phyloP scores from a whole-genome alignment of 2,329 filamentous ascomycete genomes.

The Fusarium nygamai region DNA sequence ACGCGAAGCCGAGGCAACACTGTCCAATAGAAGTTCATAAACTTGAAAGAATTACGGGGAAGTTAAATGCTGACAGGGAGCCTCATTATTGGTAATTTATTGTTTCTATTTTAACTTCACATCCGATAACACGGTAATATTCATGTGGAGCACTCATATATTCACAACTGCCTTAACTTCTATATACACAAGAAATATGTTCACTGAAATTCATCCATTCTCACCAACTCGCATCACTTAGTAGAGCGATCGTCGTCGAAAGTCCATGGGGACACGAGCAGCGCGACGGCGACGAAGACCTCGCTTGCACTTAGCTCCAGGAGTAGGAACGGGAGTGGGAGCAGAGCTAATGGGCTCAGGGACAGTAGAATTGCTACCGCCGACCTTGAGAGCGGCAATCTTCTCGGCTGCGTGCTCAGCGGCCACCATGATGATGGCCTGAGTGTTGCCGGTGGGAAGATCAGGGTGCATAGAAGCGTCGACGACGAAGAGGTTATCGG shows the following conservation, averaged over 20 bases:
- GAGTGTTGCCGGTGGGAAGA: slow-evolving; percentile 42
- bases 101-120: background rate
- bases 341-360: slow-evolving; percentile 3
- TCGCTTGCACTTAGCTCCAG: slow-evolving; percentile 16
- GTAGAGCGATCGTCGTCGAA: slow-evolving; percentile 24
- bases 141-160: slow-evolving; percentile 1
- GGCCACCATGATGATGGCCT: slow-evolving; percentile 43
- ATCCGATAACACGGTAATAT: accelerated
- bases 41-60: accelerated
- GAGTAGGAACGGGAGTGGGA: slow-evolving; percentile 13
- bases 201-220: background rate
- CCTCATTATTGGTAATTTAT: background rate
- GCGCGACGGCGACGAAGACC: background rate
- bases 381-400: slow-evolving; percentile 31
- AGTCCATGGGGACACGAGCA: slow-evolving; percentile 10
- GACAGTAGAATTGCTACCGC: slow-evolving; percentile 24
- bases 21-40: background rate
- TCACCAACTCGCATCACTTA: background rate
- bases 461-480: slow-evolving; percentile 71
- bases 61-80: background rate
- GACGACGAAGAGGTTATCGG: slow-evolving; percentile 69
- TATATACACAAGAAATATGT: slow-evolving; percentile 18
- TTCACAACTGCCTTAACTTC: slow-evolving; percentile 7
- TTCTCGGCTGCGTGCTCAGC: slow-evolving; percentile 42
- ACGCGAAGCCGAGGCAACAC: background rate